Evolutionary conservation across 2,329 filamentous ascomycete species (phyloP).

Genomic region (Epichloe gansuensis): DNA sequence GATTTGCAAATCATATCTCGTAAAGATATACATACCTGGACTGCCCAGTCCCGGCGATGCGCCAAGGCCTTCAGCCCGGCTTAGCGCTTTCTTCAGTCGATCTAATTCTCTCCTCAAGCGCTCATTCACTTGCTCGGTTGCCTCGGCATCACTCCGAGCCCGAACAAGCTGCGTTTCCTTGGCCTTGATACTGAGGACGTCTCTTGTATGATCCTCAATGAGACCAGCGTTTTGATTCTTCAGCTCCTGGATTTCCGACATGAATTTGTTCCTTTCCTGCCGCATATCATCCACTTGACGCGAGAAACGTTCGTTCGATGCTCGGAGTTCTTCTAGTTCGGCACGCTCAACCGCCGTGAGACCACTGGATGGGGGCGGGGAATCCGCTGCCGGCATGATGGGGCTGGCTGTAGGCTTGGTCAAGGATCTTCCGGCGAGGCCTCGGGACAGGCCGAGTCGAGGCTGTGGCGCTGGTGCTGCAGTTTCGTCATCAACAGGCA

Average conservation of each 20-base stretch:
- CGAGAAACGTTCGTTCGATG: slow-evolving; percentile 67
- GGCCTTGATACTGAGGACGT: slow-evolving; percentile 92
- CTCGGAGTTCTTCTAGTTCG: slow-evolving; percentile 81
- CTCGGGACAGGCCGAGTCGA: slow-evolving; percentile 58
- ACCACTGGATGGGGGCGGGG: slow-evolving; percentile 49
- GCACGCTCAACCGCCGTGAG: slow-evolving; percentile 72
- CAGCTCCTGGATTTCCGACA: slow-evolving; percentile 82
- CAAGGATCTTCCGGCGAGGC: slow-evolving; percentile 75
- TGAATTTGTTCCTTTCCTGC: slow-evolving; percentile 67
- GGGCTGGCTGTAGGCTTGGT: slow-evolving; percentile 55
- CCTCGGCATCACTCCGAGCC: slow-evolving; percentile 78
- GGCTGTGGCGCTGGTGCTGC: slow-evolving; percentile 46
- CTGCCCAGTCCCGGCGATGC: slow-evolving; percentile 25
- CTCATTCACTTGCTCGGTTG: slow-evolving; percentile 75
- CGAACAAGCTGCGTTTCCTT: slow-evolving; percentile 96
- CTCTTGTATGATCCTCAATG: slow-evolving; percentile 93
- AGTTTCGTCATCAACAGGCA: slow-evolving; percentile 45
- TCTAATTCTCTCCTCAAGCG: slow-evolving; percentile 81
- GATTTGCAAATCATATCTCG: not conserved
- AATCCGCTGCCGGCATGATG: slow-evolving; percentile 36
- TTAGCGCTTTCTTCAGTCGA: slow-evolving; percentile 76
- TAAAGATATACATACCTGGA: slow-evolving; percentile 17
- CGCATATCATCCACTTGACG: slow-evolving; percentile 70
- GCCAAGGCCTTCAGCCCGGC: slow-evolving; percentile 43
- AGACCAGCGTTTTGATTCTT: slow-evolving; percentile 95